These are phyloP conservation scores for Rhododendron vialii DNA, from an alignment of 148 eudicot genomes.

Conservation along the genomic window DNA sequence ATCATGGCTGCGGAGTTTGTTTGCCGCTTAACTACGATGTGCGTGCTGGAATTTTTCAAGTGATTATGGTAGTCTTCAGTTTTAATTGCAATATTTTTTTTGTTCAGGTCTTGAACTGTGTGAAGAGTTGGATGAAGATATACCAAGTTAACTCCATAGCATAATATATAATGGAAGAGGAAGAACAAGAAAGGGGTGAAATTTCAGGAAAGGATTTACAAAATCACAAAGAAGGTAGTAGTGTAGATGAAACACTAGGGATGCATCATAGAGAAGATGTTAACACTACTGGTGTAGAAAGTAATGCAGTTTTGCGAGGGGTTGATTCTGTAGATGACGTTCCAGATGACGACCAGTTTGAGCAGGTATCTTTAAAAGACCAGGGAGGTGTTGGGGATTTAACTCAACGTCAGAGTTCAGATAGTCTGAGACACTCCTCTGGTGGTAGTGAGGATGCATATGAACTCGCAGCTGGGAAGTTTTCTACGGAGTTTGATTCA, in stretches of 20 bases:
- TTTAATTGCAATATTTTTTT: not conserved
- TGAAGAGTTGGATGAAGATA: constrained; percentile 19
- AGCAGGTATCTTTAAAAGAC: constrained; percentile 66
- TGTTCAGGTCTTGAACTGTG: constrained; percentile 26
- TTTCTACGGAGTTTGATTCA: constrained; percentile 34
- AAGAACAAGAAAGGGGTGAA: constrained; percentile 41
- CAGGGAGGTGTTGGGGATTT: constrained; percentile 23
- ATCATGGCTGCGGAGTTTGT: not conserved
- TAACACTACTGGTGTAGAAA: constrained; percentile 14
- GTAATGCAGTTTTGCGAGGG: constrained; percentile 19
- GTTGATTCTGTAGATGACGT: constrained; percentile 21
- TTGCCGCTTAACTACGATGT: not conserved
- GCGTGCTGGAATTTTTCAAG: not conserved
- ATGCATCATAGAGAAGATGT: constrained; percentile 22
- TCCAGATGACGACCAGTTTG: constrained; percentile 64
- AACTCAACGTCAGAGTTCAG: constrained; percentile 24
- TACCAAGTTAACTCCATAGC: constrained; percentile 15
- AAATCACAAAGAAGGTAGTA: constrained; percentile 27
- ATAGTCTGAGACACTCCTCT: constrained; percentile 31
- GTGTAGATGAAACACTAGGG: constrained; percentile 24
- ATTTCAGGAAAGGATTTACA: constrained; percentile 25
- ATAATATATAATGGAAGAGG: constrained; percentile 52
- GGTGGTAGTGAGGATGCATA: constrained; percentile 38
- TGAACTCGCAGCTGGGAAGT: constrained; percentile 36
- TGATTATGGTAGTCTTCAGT: not conserved